Base-by-base conservation (phyloP, 176 grass and related monocot genomes). In the Tillandsia leiboldiana region DNA sequence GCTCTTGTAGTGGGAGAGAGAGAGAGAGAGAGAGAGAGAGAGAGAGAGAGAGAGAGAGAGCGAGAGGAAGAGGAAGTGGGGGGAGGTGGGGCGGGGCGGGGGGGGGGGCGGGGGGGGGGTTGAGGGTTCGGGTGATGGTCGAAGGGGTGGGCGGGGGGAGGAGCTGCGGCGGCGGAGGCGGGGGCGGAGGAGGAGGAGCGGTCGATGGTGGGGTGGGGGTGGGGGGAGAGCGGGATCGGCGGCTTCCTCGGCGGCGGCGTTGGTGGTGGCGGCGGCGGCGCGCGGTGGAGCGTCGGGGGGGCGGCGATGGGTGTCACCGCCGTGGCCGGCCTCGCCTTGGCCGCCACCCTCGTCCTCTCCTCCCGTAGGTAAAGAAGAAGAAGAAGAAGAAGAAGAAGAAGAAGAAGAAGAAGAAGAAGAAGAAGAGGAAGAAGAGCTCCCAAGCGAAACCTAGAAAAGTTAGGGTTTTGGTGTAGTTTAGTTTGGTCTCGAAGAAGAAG, bases 311-410 rank as follows among this genome's bases (percentile, higher is more conserved):
- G 63, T 52, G 73, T 75, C 49, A 75, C 73, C 63, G 73, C 73
- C 63, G 52, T 75, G 73, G 73, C 73, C 11, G 63, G 73, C 50
- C 49, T 67, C 50, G 63, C 73, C 63, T 53, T 75, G 73, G 73
- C 73, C 50, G 73, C 73, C 73, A 75, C 63, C 50, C 20, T 75
- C 10, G 63, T 66, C 50, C 51, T 75, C 63, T 75, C 63, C 64
- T 75, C 73, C 73, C 73, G 63, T 75, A 75, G 73, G 73, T 75
- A 75, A 75, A 75, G 3, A 75, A 73, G 18, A 63, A 14, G 17
- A 1, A n/a, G 29, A 47, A n/a, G 26, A 14, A 20, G 20, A 75
- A 75, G 3, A 75, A 73, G 18, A 1, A n/a, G 29, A 47, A n/a
- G 26, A 14, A 20, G 20, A 75, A 75, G 3, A 75, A 73, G 18